A percentile compares a stretch with the other conserved stretches of the same genome.
Evolutionary conservation across 1,139 yeast genomes (phyloP).

Genomic region (Suhomyces bribrorum): DNA sequence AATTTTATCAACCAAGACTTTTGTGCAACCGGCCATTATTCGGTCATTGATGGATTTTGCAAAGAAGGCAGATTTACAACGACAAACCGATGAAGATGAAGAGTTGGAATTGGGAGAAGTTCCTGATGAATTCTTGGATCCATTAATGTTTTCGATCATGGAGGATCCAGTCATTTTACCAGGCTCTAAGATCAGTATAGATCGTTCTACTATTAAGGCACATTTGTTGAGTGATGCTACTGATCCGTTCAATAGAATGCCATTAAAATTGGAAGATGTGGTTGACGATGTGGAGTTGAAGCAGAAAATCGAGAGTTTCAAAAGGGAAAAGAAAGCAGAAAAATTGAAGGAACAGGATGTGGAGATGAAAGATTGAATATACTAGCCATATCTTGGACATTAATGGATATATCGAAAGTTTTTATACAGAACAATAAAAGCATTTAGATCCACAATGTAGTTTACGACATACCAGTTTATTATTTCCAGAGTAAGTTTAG

Average conservation of each 20-base stretch:
- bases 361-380: slow-evolving; percentile 19
- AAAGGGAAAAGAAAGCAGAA: slow-evolving; percentile 34
- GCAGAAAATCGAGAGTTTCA: slow-evolving; percentile 61
- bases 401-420: too few relatives aligned
- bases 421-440: too few relatives aligned
- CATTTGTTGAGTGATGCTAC: slow-evolving; percentile 93
- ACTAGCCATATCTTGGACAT: too few relatives aligned
- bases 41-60: slow-evolving; percentile 57
- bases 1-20: slow-evolving; percentile 60
- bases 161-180: slow-evolving; percentile 94
- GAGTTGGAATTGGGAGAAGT: slow-evolving; percentile 88
- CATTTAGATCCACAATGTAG: too few relatives aligned
- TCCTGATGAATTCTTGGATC: slow-evolving; percentile 96
- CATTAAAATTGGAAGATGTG: slow-evolving; percentile 86
- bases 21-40: slow-evolving; percentile 55
- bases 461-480: too few relatives aligned
- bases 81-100: slow-evolving; percentile 70
- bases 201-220: slow-evolving; percentile 87
- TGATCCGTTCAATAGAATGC: slow-evolving; percentile 95
- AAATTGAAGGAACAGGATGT: slow-evolving; percentile 18
- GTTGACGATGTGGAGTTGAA: slow-evolving; percentile 71
- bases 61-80: slow-evolving; percentile 59
- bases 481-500: too few relatives aligned
- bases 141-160: slow-evolving; percentile 94
- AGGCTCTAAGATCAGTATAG: slow-evolving; percentile 78